These are phyloP conservation scores for Leishmania turanica DNA, from an alignment of 208 protist genomes.

Conservation along the genomic window DNA sequence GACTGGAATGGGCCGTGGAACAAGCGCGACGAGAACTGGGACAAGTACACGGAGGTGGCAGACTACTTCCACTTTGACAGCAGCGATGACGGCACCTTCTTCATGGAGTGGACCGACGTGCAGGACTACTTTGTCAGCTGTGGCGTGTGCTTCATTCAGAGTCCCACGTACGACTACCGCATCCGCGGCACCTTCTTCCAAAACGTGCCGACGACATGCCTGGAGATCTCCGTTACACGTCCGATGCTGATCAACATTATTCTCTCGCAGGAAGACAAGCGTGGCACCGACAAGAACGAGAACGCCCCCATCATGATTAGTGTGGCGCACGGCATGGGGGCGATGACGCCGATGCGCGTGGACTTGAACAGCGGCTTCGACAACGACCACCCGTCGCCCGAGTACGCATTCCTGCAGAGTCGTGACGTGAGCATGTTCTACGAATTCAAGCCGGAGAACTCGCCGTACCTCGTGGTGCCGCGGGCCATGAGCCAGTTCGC, in stretches of 20 bases:
- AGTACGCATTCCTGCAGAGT: conserved; percentile 76
- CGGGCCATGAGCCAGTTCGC: conserved; percentile 60
- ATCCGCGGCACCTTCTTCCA: conserved; percentile 78
- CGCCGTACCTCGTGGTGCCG: conserved; percentile 81
- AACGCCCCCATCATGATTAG: conserved; percentile 83
- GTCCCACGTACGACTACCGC: conserved; percentile 76
- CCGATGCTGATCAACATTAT: conserved; percentile 60
- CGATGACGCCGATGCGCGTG: conserved; percentile 49
- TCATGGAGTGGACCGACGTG: conserved; percentile 81
- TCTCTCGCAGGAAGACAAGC: conserved; percentile 79
- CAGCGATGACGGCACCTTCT: conserved; percentile 66
- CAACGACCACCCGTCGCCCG: conserved; percentile 67
- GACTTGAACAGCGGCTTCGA: conserved; percentile 81
- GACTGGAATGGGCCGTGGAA: conserved; percentile 71
- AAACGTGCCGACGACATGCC: conserved; percentile 61
- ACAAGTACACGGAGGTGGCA: conserved; percentile 50
- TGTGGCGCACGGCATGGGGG: conserved; percentile 64
- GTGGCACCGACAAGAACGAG: conserved; percentile 63
- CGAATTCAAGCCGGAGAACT: conserved; percentile 71
- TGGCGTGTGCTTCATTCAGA: conserved; percentile 79
- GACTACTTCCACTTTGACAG: conserved; percentile 48
- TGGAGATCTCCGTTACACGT: conserved; percentile 59
- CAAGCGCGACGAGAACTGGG: conserved; percentile 61
- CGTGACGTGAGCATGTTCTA: conserved; percentile 84
- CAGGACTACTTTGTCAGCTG: conserved; percentile 72